Evolutionary conservation across 257 asterid species (phyloP), one percentile per base, ranked within the genome.

Genomic region (Solanum infundibuliforme): DNA sequence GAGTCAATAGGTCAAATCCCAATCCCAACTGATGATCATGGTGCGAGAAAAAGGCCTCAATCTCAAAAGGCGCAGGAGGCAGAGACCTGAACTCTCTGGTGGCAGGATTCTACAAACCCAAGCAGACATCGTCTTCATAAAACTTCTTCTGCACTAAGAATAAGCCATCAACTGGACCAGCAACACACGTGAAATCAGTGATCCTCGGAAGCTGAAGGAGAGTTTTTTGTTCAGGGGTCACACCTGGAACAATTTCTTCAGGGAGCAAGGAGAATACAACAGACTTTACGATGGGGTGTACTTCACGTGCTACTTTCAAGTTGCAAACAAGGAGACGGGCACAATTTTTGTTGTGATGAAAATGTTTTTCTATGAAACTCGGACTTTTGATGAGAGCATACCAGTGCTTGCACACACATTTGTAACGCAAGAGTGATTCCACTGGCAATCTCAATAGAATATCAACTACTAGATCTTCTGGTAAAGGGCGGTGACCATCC

Each of bases 101-200:
- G 43, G 93, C 89, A 2, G 93, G 93, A 87, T 92, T 92, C 88
- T 88, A 72, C 75, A 91, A 74, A 36, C 89, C 92, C 90, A 91
- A 68, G 10, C 41, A 81, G 84, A 84, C n/a, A 87, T 62, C 18
- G 4, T 75, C 32, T 36, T 58, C 55, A 88, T 48, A 3, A 41
- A 38, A 39, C 4, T 7, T 7, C 10, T 77, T 39, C 23, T 39
- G 84, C 60, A 77, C n/a, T 21, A 90, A 87, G 81, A 90, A 89
- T 27, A 92, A 52, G 25, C 92, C 91, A 83, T 92, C 84, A 60
- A 92, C 60, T 11, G 94, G 93, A 16, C 94, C 93, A 39, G 60
- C 73, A 69, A 90, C 85, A 75, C 86, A 83, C 46, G 48, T 81
- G 43, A 86, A 74, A 6, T 31, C 34, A 27, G 48, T 31, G 13